Evolutionary conservation across 1,284 basidiomycete genomes (phyloP).

Genomic region (Puccinia coronata): DNA sequence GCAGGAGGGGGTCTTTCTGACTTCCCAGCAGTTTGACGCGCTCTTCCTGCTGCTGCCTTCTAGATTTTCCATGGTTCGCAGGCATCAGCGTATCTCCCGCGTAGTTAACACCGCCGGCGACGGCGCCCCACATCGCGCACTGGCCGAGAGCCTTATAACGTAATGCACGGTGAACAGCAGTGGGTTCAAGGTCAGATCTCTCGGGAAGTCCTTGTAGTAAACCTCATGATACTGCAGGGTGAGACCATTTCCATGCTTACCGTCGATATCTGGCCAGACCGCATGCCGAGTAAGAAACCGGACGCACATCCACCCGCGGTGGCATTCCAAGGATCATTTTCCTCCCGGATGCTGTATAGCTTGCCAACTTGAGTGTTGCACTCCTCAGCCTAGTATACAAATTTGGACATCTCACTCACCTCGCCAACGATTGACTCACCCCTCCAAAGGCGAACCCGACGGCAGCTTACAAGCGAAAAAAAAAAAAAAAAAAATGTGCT

Average conservation of each 20-base stretch:
- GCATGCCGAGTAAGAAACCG: slow-evolving; percentile 47
- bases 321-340: slow-evolving; percentile 49
- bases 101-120: slow-evolving; percentile 40
- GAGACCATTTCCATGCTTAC: slow-evolving; percentile 15
- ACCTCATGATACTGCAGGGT: background rate
- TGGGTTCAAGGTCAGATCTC: background rate
- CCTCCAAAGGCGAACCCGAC: slow-evolving; percentile 46
- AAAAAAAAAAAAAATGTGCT: background rate
- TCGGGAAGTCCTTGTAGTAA: background rate
- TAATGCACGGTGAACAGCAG: background rate
- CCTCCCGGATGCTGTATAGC: slow-evolving; percentile 20
- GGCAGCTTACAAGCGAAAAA: slow-evolving; percentile 32
- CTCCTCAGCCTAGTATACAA: background rate
- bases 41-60: slow-evolving; percentile 38
- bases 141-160: slow-evolving; percentile 39
- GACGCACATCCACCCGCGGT: slow-evolving; percentile 49
- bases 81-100: slow-evolving; percentile 47
- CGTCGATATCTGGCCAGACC: slow-evolving; percentile 41
- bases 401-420: background rate
- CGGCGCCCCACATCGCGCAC: slow-evolving; percentile 41
- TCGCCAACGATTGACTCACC: slow-evolving; percentile 29
- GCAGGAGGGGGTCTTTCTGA: slow-evolving; percentile 35
- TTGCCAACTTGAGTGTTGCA: background rate
- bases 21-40: slow-evolving; percentile 40
- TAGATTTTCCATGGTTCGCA: slow-evolving; percentile 36